phyloP scores from a whole-genome alignment of 2,329 filamentous ascomycete genomes.

The Diaporthe citriasiana region DNA sequence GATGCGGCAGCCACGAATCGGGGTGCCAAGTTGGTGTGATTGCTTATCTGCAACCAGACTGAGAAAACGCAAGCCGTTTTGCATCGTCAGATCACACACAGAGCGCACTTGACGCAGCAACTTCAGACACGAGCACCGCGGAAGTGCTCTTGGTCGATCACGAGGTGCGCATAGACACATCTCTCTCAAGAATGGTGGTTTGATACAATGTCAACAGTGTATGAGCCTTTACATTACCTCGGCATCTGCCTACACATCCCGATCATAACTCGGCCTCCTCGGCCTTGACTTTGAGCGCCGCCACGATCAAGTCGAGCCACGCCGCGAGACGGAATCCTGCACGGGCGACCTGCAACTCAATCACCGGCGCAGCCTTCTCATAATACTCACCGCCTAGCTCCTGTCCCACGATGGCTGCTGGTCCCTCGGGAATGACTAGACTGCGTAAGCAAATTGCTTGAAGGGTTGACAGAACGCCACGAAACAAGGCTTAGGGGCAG shows the following conservation, averaged over 20 bases:
- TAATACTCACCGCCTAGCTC: conserved; percentile 76
- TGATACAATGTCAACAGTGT: neutral
- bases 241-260: neutral
- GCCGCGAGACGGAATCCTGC: conserved; percentile 78
- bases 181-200: neutral
- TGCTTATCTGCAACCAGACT: neutral
- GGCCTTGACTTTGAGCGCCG: conserved; percentile 48
- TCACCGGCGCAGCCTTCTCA: conserved; percentile 71
- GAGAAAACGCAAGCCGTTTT: neutral
- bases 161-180: neutral
- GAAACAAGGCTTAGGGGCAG: neutral
- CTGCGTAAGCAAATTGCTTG: conserved; percentile 43
- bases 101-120: neutral
- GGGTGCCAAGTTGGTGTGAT: neutral
- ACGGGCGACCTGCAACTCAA: conserved; percentile 76
- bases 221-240: neutral
- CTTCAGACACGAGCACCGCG: neutral
- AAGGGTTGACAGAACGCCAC: conserved; percentile 1
- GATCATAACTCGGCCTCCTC: conserved; percentile 51
- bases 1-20: conserved; percentile 18
- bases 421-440: conserved; percentile 73
- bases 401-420: conserved; percentile 68
- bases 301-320: conserved; percentile 75
- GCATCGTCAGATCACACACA: conserved; percentile 17
- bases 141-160: neutral